These are phyloP conservation scores for Fusarium penzigii DNA, from an alignment of 2,329 filamentous ascomycete genomes.

Conservation along the genomic window DNA sequence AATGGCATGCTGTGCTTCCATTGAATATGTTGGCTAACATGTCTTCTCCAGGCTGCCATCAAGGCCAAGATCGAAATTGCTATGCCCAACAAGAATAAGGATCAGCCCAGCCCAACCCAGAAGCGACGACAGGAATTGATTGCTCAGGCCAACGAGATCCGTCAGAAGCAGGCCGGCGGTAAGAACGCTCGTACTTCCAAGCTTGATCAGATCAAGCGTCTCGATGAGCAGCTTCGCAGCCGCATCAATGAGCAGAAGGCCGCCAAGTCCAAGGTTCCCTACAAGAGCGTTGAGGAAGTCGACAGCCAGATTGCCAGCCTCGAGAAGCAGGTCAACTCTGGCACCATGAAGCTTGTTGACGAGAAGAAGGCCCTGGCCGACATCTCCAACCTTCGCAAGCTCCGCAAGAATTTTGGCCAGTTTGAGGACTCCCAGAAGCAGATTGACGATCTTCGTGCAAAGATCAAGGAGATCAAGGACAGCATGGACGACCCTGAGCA, in stretches of 20 bases:
- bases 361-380: slow-evolving; percentile 92
- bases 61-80: slow-evolving; percentile 87
- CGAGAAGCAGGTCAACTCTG: slow-evolving; percentile 83
- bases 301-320: slow-evolving; percentile 79
- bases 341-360: slow-evolving; percentile 92
- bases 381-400: slow-evolving; percentile 80
- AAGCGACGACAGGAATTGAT: slow-evolving; percentile 87
- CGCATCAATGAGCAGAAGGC: slow-evolving; percentile 85
- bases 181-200: slow-evolving; percentile 79
- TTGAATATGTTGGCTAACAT: slow-evolving; percentile 14
- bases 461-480: slow-evolving; percentile 89
- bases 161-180: slow-evolving; percentile 81
- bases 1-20: slow-evolving; percentile 1
- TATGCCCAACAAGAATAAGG: slow-evolving; percentile 71
- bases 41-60: slow-evolving; percentile 67
- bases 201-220: slow-evolving; percentile 87
- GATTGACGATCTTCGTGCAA: slow-evolving; percentile 83
- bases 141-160: slow-evolving; percentile 78
- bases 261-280: slow-evolving; percentile 76
- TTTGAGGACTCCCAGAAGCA: slow-evolving; percentile 85
- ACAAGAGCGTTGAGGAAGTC: slow-evolving; percentile 86
- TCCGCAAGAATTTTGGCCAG: slow-evolving; percentile 85
- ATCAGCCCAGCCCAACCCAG: slow-evolving; percentile 75
- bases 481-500: slow-evolving; percentile 87
- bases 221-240: slow-evolving; percentile 86